These are phyloP conservation scores for Closterium sp. DNA, from an alignment of 139 green algal genomes.

Conservation along the genomic window DNA sequence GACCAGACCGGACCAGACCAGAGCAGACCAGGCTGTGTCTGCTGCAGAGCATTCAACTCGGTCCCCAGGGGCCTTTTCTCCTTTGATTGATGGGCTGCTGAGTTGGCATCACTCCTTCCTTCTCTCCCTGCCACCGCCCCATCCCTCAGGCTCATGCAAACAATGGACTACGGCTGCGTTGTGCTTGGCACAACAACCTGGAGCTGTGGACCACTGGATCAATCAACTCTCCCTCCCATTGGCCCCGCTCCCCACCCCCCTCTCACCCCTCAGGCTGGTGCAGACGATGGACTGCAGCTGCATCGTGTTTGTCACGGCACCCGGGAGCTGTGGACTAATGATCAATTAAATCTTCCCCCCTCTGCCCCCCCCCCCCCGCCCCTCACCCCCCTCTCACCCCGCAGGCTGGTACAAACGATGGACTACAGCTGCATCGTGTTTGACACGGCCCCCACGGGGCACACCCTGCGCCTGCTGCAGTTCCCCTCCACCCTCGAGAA, in stretches of 20 bases:
- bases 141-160: not conserved
- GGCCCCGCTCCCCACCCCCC: not conserved
- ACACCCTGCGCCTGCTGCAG: conserved; percentile 94
- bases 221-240: not conserved
- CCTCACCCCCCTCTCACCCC: not conserved
- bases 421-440: conserved; percentile 95
- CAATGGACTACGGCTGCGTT: not conserved
- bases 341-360: not conserved
- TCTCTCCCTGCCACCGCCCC: no score
- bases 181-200: not conserved
- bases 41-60: no score
- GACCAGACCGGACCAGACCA: no score
- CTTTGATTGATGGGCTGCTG: no score
- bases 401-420: conserved; percentile 79
- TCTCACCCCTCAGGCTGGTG: conserved; percentile 57
- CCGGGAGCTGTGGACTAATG: not conserved
- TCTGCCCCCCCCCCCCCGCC: not conserved
- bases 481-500: conserved; percentile 94
- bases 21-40: no score
- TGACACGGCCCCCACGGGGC: conserved; percentile 90
- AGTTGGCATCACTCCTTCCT: no score
- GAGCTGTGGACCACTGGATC: not conserved
- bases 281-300: conserved; percentile 90
- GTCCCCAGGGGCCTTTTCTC: no score
- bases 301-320: conserved; percentile 97